A percentile compares a stretch with the other conserved stretches of the same genome.
phyloP scores from a whole-genome alignment of 2,329 filamentous ascomycete genomes.

The Arthrobotrys sphaeroides region DNA sequence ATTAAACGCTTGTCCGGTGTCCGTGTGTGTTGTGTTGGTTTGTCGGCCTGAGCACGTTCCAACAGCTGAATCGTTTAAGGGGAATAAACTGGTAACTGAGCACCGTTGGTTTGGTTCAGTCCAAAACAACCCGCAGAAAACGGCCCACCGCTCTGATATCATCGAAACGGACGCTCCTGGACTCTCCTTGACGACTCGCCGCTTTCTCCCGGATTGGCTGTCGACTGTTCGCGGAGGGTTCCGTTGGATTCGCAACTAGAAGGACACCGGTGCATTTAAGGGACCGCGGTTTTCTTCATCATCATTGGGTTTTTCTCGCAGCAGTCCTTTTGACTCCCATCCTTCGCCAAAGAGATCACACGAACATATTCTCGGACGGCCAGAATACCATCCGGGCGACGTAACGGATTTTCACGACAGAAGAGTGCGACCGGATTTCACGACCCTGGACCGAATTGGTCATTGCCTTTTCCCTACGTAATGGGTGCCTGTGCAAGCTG shows the following conservation, averaged over 20 bases:
- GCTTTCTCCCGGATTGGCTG: constrained; percentile 37
- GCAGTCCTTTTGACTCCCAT: background rate
- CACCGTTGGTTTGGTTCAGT: constrained; percentile 18
- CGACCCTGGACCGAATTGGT: constrained; percentile 1
- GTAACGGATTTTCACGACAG: constrained; percentile 38
- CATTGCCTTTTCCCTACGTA: constrained; percentile 38
- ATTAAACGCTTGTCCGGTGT: constrained; percentile 8
- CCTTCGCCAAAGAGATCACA: background rate
- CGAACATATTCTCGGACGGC: background rate
- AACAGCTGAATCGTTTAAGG: constrained; percentile 42
- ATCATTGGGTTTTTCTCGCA: constrained; percentile 3
- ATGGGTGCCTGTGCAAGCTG: constrained; percentile 59
- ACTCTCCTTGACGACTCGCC: constrained; percentile 31
- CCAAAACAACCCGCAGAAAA: constrained; percentile 48
- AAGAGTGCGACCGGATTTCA: constrained; percentile 10
- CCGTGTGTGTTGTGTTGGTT: constrained; percentile 39
- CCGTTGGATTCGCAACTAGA: background rate
- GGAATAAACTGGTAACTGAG: constrained; percentile 28
- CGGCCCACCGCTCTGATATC: constrained; percentile 27
- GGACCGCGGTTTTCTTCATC: background rate
- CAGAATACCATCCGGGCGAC: constrained; percentile 6
- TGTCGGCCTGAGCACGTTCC: constrained; percentile 42
- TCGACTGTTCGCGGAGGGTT: constrained; percentile 23
- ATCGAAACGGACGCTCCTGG: constrained; percentile 10
- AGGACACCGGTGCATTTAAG: constrained; percentile 5